A percentile compares a stretch with the other conserved stretches of the same genome.
Evolutionary conservation across 2,329 filamentous ascomycete genomes (phyloP).

Genomic region (Tolypocladium tundrense): DNA sequence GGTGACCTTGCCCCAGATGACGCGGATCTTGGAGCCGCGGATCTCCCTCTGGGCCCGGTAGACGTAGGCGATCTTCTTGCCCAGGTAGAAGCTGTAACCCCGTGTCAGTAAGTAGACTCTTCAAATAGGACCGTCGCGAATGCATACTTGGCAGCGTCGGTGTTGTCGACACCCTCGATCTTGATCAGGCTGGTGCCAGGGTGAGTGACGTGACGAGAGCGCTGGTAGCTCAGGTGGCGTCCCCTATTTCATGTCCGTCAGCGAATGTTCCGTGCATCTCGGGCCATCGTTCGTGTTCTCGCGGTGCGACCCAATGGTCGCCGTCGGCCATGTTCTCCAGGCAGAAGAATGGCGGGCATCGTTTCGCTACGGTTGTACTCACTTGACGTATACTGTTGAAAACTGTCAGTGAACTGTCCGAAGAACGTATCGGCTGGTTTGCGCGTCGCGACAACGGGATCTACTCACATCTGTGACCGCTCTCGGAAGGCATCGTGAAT

Average conservation of each 20-base stretch:
- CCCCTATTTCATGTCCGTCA: conserved; percentile 50
- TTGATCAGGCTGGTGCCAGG: conserved; percentile 90
- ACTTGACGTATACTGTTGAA: conserved; percentile 74
- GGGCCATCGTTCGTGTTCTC: conserved; percentile 4
- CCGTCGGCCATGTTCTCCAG: background rate
- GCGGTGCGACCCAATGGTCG: background rate
- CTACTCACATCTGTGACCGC: conserved; percentile 78
- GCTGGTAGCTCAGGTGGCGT: conserved; percentile 97
- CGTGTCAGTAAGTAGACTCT: conserved; percentile 13
- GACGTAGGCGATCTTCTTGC: conserved; percentile 98
- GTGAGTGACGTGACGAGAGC: conserved; percentile 85
- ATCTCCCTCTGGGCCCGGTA: conserved; percentile 94
- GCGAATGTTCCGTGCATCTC: conserved; percentile 9
- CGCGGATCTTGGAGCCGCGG: conserved; percentile 94
- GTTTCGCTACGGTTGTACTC: conserved; percentile 34
- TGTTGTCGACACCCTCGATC: conserved; percentile 95
- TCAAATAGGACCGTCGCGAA: background rate
- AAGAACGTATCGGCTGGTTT: background rate
- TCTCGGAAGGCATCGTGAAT: conserved; percentile 79
- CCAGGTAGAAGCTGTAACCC: conserved; percentile 71
- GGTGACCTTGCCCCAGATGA: conserved; percentile 99
- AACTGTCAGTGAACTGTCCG: conserved; percentile 25
- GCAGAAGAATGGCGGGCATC: background rate
- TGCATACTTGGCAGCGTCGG: conserved; percentile 74
- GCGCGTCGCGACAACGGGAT: background rate